Conservation (phyloP, 164 flowering plant genomes). For the Vitis riparia region DNA sequence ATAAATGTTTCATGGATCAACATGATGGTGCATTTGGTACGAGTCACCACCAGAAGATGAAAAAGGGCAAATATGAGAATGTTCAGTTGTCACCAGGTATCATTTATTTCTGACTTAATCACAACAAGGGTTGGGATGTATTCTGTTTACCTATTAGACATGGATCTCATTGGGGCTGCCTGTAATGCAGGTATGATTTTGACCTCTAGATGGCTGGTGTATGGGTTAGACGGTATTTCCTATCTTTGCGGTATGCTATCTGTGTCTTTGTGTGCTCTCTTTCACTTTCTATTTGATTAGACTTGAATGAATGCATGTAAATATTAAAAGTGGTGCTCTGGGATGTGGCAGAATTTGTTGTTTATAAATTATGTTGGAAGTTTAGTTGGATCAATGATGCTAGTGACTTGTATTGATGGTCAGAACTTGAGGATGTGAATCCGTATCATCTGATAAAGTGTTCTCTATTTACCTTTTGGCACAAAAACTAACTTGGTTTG, state of each 20-base stretch:
- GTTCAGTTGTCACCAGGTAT: constrained; percentile 3
- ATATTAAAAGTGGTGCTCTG: not conserved
- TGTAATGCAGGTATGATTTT: not conserved
- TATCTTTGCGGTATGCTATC: constrained; percentile 6
- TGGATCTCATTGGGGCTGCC: not conserved
- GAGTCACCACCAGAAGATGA: not conserved
- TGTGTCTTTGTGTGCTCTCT: not conserved
- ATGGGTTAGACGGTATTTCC: not conserved
- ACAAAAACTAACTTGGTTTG: too few relatives aligned
- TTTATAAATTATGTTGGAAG: too few relatives aligned
- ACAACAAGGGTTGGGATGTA: not conserved
- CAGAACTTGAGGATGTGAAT: not conserved
- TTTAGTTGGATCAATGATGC: not conserved
- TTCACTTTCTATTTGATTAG: not conserved
- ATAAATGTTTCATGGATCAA: not conserved
- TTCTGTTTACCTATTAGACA: not conserved
- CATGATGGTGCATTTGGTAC: not conserved
- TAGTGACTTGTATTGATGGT: not conserved
- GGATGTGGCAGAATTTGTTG: not conserved
- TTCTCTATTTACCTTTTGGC: too few relatives aligned
- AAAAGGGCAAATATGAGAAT: not conserved
- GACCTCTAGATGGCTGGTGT: not conserved
- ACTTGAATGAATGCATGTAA: not conserved
- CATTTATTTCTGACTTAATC: not conserved
- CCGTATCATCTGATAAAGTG: not conserved